Percentiles rank a stretch among this genome's conserved stretches.
Conservation (phyloP, 2,329 filamentous ascomycete species). For the Nakataea oryzae region DNA sequence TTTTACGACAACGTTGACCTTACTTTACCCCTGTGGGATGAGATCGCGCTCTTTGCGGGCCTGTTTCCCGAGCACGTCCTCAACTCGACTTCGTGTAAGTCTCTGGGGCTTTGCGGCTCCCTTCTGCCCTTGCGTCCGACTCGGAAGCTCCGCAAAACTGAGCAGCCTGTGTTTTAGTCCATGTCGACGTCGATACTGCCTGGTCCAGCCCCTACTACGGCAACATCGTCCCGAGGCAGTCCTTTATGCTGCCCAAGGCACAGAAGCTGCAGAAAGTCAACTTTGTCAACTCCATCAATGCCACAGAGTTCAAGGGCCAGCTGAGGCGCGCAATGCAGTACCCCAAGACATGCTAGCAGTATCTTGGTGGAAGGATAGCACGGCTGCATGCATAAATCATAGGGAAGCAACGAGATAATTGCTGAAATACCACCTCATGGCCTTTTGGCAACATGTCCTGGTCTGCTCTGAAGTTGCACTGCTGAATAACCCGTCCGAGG, state of each 20-base stretch:
- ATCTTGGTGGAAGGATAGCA: no score
- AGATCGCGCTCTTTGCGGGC: conserved; percentile 11
- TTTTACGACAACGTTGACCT: conserved; percentile 8
- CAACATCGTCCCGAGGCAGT: conserved; percentile 12
- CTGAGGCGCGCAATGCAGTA: conserved; percentile 17
- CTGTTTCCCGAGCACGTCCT: conserved; percentile 10
- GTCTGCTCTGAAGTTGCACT: no score
- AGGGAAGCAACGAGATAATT: no score
- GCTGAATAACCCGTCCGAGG: no score
- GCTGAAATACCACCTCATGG: no score
- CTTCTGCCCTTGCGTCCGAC: no score
- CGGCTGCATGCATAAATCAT: no score
- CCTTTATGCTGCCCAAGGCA: conserved; percentile 6
- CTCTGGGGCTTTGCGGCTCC: no score
- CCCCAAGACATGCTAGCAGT: conserved; percentile 4
- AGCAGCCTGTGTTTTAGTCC: conserved; percentile 6
- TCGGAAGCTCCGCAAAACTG: no score
- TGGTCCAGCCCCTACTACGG: conserved; percentile 12
- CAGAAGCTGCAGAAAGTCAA: conserved; percentile 12
- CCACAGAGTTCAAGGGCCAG: conserved; percentile 25
- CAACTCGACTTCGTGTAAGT: conserved; percentile 13
- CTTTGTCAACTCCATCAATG: conserved; percentile 10
- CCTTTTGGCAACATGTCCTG: no score
- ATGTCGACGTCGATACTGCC: conserved; percentile 13
- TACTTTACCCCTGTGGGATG: conserved; percentile 14